Conservation (phyloP, 495 filamentous ascomycete species). For the Aspergillus avenaceus region DNA sequence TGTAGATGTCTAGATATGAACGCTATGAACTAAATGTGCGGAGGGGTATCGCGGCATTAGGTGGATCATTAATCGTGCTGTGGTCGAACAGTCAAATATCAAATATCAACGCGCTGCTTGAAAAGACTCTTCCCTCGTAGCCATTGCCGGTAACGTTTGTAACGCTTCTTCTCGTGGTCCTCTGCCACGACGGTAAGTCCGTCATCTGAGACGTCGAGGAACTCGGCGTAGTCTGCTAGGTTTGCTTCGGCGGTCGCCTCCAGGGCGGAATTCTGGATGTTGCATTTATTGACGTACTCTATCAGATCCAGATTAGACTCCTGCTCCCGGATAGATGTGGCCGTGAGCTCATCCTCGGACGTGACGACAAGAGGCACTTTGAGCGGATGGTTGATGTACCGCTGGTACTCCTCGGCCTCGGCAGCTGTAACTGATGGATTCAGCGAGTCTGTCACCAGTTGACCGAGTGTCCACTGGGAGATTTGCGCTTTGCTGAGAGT, state of each 20-base stretch:
- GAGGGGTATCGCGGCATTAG: constrained; percentile 13
- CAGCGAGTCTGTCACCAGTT: constrained; percentile 73
- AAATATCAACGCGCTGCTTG: constrained; percentile 76
- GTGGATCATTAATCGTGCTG: constrained; percentile 2
- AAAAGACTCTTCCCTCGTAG: constrained; percentile 87
- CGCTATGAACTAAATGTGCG: background rate
- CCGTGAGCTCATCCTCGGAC: constrained; percentile 55
- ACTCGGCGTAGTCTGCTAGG: constrained; percentile 67
- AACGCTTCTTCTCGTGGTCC: constrained; percentile 83
- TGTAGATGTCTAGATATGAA: background rate
- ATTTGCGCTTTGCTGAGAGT: constrained; percentile 58
- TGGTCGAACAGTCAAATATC: constrained; percentile 12
- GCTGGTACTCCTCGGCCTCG: constrained; percentile 81
- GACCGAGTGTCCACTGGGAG: constrained; percentile 81
- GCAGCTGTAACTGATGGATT: constrained; percentile 68
- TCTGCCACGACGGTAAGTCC: constrained; percentile 83
- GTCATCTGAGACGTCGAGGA: constrained; percentile 71
- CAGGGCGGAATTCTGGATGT: constrained; percentile 30
- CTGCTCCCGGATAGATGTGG: constrained; percentile 34
- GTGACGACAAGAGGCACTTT: constrained; percentile 84
- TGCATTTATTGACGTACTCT: constrained; percentile 62
- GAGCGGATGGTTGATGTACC: constrained; percentile 89
- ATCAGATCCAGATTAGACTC: constrained; percentile 61
- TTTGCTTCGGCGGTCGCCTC: constrained; percentile 59
- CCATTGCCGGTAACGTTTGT: constrained; percentile 95